Conservation (phyloP, 2,329 filamentous ascomycete species). For the Geoglossum cookeanum region DNA sequence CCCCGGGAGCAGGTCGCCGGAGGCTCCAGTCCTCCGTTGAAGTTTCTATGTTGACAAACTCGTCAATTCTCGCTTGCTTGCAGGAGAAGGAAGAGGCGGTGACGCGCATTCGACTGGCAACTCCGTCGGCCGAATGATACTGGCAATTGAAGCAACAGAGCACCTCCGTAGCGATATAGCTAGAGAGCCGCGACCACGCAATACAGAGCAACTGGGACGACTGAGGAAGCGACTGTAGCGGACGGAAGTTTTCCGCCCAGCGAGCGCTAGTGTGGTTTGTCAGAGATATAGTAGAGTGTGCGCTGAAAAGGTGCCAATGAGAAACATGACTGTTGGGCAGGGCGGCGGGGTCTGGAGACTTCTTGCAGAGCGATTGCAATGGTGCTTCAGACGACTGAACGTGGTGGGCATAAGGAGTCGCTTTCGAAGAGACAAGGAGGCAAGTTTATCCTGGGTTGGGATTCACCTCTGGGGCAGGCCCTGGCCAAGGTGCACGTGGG, state of each 20-base stretch:
- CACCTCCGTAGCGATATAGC: background rate
- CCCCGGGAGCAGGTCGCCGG: background rate
- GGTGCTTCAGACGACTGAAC: background rate
- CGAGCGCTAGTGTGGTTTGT: background rate
- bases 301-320: background rate
- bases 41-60: background rate
- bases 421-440: background rate
- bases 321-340: background rate
- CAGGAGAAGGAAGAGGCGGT: background rate
- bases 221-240: background rate
- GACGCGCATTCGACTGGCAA: background rate
- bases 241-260: background rate
- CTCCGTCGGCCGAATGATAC: background rate
- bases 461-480: background rate
- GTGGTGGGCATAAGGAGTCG: background rate
- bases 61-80: background rate
- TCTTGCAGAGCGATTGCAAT: background rate
- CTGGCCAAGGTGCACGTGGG: background rate
- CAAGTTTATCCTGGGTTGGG: background rate
- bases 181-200: background rate
- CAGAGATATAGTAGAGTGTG: background rate
- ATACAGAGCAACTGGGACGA: background rate
- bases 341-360: background rate
- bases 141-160: background rate
- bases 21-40: background rate